Conservation (phyloP, 148 eudicot species). For the Rhododendron vialii region DNA sequence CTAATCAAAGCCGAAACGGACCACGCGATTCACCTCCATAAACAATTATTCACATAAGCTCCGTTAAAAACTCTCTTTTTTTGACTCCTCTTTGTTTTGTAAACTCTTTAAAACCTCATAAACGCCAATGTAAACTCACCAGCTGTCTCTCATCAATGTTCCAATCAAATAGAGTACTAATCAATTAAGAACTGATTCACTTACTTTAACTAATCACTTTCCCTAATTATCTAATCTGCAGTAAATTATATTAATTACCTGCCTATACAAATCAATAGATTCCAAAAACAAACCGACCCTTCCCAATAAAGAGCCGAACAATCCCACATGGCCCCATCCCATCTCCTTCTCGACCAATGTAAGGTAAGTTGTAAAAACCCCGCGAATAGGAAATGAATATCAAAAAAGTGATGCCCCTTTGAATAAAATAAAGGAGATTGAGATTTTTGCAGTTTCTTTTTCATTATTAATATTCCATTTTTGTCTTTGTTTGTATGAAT, state of each 20-base stretch:
- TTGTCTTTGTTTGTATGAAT: background rate
- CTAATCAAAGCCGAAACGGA: background rate
- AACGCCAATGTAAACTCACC: background rate
- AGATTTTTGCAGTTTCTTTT: background rate
- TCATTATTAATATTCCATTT: background rate
- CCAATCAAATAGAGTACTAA: background rate
- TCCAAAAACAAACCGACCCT: slow-evolving; percentile 47
- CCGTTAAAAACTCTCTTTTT: too few species aligned
- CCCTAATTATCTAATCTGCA: background rate
- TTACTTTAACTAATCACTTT: background rate
- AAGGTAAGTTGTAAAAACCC: background rate
- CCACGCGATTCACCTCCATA: too few species aligned
- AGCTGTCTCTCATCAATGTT: background rate
- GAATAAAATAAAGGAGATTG: background rate
- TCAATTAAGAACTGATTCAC: background rate
- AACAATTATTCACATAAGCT: too few species aligned
- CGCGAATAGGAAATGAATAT: background rate
- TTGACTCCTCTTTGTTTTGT: background rate
- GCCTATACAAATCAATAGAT: slow-evolving; percentile 6
- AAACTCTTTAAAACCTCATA: background rate
- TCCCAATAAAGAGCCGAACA: slow-evolving; percentile 44
- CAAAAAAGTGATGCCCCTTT: background rate
- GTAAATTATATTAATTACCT: slow-evolving; percentile 12
- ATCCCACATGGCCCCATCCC: slow-evolving; percentile 62
- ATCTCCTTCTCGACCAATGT: slow-evolving; percentile 31